These are phyloP conservation scores for Ophiocordyceps robertsii DNA, from an alignment of 2,329 filamentous ascomycete species.

Conservation along the genomic window DNA sequence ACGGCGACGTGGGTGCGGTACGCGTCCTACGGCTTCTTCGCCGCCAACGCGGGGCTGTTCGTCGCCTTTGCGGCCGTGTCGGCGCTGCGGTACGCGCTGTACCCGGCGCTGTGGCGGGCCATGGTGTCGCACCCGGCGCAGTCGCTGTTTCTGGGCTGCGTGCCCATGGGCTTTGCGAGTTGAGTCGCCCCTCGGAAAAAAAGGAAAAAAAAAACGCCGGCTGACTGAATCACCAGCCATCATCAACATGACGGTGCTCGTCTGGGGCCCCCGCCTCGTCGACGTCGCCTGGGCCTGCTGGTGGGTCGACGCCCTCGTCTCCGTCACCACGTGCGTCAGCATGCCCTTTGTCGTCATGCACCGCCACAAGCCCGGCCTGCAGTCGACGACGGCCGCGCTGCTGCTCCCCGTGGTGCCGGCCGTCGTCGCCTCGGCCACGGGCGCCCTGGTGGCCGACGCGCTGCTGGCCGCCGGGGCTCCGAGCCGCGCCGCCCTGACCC, in stretches of 20 bases:
- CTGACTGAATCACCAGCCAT: conserved; percentile 28
- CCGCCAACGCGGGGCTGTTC: conserved; percentile 46
- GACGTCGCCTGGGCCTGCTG: conserved; percentile 43
- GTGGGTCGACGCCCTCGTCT: conserved; percentile 41
- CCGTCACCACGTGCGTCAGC: conserved; percentile 38
- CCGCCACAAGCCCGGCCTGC: conserved; percentile 30
- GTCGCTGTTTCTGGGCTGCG: conserved; percentile 53
- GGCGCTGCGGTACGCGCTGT: conserved; percentile 47
- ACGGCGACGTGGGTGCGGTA: conserved; percentile 42
- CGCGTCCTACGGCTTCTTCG: conserved; percentile 47
- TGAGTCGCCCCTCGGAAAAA: no score
- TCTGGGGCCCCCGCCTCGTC: conserved; percentile 46
- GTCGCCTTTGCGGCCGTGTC: conserved; percentile 37
- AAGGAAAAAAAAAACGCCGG: no score
- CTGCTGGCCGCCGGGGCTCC: conserved; percentile 36
- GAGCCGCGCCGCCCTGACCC: conserved; percentile 37
- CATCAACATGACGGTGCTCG: conserved; percentile 48
- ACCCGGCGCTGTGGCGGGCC: conserved; percentile 49
- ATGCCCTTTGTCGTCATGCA: conserved; percentile 43
- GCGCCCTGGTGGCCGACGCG: conserved; percentile 48
- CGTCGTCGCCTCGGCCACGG: conserved; percentile 51
- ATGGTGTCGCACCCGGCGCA: conserved; percentile 57
- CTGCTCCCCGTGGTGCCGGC: conserved; percentile 54
- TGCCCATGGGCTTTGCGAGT: conserved; percentile 57
- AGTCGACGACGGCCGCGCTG: conserved; percentile 49